Conservation (phyloP, 805 yeast genomes). For the Scheffersomyces lignosus region DNA sequence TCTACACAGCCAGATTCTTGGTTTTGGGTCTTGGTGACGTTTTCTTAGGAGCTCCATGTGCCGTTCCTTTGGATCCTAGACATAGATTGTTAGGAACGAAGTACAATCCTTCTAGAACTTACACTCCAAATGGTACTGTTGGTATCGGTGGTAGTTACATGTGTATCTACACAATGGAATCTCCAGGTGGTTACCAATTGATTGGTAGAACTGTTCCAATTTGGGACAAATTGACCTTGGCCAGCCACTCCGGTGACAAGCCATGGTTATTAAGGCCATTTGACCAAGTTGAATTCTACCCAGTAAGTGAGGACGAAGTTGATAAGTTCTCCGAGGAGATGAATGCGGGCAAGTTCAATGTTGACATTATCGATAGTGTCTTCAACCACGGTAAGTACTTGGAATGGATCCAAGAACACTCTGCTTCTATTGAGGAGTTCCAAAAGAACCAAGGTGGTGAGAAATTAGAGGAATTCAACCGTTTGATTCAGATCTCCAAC, state of each 20-base stretch:
- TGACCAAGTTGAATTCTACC: slow-evolving; percentile 93
- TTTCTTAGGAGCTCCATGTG: slow-evolving; percentile 97
- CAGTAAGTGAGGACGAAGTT: slow-evolving; percentile 82
- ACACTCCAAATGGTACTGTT: slow-evolving; percentile 94
- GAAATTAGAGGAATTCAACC: slow-evolving; percentile 81
- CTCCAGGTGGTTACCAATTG: slow-evolving; percentile 98
- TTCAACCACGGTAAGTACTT: slow-evolving; percentile 82
- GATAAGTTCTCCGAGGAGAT: slow-evolving; percentile 71
- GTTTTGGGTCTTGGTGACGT: slow-evolving; percentile 97
- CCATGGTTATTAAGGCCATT: slow-evolving; percentile 94
- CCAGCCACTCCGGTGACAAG: slow-evolving; percentile 51
- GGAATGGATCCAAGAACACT: slow-evolving; percentile 74
- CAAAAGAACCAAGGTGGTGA: slow-evolving; percentile 72
- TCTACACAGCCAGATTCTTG: slow-evolving; percentile 86
- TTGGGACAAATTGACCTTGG: slow-evolving; percentile 91
- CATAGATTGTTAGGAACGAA: slow-evolving; percentile 90
- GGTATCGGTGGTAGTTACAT: slow-evolving; percentile 99
- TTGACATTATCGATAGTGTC: slow-evolving; percentile 71
- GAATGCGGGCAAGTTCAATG: slow-evolving; percentile 75
- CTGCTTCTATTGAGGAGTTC: slow-evolving; percentile 69
- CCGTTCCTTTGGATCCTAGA: slow-evolving; percentile 96
- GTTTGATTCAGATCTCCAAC: slow-evolving; percentile 77
- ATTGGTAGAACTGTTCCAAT: slow-evolving; percentile 96
- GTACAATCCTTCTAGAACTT: slow-evolving; percentile 95
- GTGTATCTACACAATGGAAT: slow-evolving; percentile 98